phyloP scores from a whole-genome alignment of 768 basidiomycete genomes.

The Pleurotus ostreatus region DNA sequence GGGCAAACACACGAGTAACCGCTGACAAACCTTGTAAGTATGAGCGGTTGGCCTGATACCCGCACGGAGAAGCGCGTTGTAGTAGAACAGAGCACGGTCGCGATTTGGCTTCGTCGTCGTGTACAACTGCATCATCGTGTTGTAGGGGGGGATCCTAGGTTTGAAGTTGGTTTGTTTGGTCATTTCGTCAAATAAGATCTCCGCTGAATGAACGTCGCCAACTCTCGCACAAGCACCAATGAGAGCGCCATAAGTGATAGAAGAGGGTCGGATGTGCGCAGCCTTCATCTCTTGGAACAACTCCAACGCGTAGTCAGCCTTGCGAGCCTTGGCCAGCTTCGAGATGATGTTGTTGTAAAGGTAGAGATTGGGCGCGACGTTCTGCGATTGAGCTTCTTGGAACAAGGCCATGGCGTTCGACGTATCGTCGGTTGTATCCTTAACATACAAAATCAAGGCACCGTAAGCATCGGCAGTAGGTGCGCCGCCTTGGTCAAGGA shows the following conservation, averaged over 20 bases:
- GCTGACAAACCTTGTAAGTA: constrained; percentile 79
- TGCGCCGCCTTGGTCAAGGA: constrained; percentile 71
- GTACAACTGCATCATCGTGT: constrained; percentile 98
- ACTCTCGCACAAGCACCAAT: constrained; percentile 93
- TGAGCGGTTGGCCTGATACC: constrained; percentile 77
- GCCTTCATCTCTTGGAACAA: constrained; percentile 88
- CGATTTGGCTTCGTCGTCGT: constrained; percentile 88
- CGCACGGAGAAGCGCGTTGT: constrained; percentile 56
- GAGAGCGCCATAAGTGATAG: constrained; percentile 92
- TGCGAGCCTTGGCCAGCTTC: constrained; percentile 90
- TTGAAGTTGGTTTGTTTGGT: constrained; percentile 62
- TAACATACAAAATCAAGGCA: constrained; percentile 79
- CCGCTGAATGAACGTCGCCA: constrained; percentile 81
- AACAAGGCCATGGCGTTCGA: constrained; percentile 82
- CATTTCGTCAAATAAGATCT: constrained; percentile 87
- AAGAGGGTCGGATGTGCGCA: constrained; percentile 56
- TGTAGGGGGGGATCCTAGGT: constrained; percentile 91
- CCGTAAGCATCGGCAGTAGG: constrained; percentile 92
- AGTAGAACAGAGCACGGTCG: constrained; percentile 70
- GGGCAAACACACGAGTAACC: background rate
- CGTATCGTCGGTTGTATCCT: constrained; percentile 95
- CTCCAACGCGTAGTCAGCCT: constrained; percentile 84
- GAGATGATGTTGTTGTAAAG: constrained; percentile 98
- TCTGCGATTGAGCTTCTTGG: constrained; percentile 66
- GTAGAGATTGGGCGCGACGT: constrained; percentile 77